These are phyloP conservation scores for Diaporthe ilicicola DNA, from an alignment of 2,329 filamentous ascomycete species.

Conservation along the genomic window DNA sequence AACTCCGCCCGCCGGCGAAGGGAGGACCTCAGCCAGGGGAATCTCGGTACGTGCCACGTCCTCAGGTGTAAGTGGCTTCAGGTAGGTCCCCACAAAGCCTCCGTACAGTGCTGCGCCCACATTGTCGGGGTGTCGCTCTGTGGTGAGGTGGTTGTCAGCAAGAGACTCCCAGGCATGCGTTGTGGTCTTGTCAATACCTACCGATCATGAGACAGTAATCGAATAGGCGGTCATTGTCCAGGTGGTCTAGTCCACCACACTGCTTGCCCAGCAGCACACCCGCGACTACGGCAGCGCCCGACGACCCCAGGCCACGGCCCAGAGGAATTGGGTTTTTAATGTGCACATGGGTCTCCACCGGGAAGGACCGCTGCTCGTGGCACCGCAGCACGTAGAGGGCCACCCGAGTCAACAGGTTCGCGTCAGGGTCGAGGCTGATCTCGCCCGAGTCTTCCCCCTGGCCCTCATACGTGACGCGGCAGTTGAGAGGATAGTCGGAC, in stretches of 20 bases:
- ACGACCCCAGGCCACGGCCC: slow-evolving; percentile 91
- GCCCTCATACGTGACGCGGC: slow-evolving; percentile 90
- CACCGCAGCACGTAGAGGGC: slow-evolving; percentile 95
- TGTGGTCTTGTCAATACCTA: slow-evolving; percentile 46
- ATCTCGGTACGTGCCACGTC: slow-evolving; percentile 93
- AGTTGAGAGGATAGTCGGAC: slow-evolving; percentile 77
- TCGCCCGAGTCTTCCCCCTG: slow-evolving; percentile 74
- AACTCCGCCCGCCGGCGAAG: slow-evolving; percentile 86
- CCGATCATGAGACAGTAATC: slow-evolving; percentile 98
- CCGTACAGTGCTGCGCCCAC: slow-evolving; percentile 95
- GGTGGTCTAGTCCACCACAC: slow-evolving; percentile 77
- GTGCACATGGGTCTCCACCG: slow-evolving; percentile 86
- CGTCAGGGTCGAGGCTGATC: slow-evolving; percentile 83
- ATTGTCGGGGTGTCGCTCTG: slow-evolving; percentile 90
- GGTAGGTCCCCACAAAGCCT: slow-evolving; percentile 95
- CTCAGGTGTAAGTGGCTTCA: slow-evolving; percentile 89
- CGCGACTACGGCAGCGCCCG: slow-evolving; percentile 92
- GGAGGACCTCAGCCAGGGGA: slow-evolving; percentile 91
- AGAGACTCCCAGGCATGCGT: neutral
- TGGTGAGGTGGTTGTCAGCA: neutral
- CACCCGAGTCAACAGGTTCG: slow-evolving; percentile 92
- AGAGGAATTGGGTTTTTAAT: slow-evolving; percentile 96
- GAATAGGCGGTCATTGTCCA: slow-evolving; percentile 84
- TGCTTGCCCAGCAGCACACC: slow-evolving; percentile 94
- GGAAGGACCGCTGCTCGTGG: slow-evolving; percentile 86